A percentile compares a stretch with the other conserved stretches of the same genome.
phyloP scores from a whole-genome alignment of 202 grass and related monocot species.

The Elaeis oleifera region DNA sequence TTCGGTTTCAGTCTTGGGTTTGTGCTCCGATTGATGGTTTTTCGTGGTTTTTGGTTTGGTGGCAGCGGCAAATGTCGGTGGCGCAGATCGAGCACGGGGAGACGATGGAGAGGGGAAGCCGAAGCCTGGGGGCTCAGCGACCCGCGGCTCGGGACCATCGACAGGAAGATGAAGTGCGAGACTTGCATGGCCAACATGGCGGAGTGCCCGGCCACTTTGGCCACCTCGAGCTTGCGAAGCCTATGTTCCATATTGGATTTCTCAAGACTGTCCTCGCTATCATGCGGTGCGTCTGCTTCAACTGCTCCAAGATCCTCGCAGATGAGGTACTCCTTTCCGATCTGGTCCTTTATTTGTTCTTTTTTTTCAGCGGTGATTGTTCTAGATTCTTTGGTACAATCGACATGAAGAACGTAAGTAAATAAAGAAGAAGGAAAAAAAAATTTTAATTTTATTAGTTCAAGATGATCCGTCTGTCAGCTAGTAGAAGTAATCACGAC shows the following conservation, averaged over 20 bases:
- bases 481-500: too few relatives aligned
- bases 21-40: neutral
- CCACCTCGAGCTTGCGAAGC: slow-evolving; percentile 78
- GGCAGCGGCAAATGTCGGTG: slow-evolving; percentile 97
- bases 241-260: slow-evolving; percentile 84
- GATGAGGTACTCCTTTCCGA: slow-evolving; percentile 49
- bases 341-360: too few relatives aligned
- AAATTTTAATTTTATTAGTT: too few relatives aligned
- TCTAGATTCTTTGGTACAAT: too few relatives aligned
- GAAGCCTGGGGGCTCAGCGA: slow-evolving; percentile 80
- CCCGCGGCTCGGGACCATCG: slow-evolving; percentile 73
- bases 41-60: neutral
- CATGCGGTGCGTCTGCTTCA: slow-evolving; percentile 97
- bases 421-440: too few relatives aligned
- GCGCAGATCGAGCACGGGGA: slow-evolving; percentile 65
- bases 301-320: slow-evolving; percentile 92
- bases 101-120: slow-evolving; percentile 89
- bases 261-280: slow-evolving; percentile 77
- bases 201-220: slow-evolving; percentile 77
- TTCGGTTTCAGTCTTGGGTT: slow-evolving; percentile 9
- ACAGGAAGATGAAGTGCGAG: slow-evolving; percentile 78
- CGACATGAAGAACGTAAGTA: too few relatives aligned
- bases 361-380: too few relatives aligned
- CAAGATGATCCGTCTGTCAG: too few relatives aligned
- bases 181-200: slow-evolving; percentile 94